phyloP scores from a whole-genome alignment of 768 basidiomycete species.

The Panellus pusillus region DNA sequence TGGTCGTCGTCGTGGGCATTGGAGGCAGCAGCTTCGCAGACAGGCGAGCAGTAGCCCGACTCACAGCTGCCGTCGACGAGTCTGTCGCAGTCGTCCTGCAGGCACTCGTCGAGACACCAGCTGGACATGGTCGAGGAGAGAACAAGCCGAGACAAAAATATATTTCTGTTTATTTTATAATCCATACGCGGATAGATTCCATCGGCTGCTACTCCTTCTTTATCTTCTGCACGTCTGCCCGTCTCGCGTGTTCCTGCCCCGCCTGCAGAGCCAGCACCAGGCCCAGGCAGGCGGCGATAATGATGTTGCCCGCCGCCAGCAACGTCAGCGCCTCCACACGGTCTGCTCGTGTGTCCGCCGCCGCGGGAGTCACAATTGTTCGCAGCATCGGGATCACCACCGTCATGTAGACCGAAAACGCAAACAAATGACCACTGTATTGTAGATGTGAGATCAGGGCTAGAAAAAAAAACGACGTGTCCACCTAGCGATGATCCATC shows the following conservation, averaged over 20 bases:
- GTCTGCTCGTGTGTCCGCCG: constrained; percentile 60
- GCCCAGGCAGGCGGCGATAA: constrained; percentile 69
- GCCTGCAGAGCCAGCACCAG: constrained; percentile 75
- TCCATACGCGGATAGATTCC: too few species aligned
- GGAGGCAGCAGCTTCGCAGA: constrained; percentile 38
- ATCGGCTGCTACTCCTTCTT: too few species aligned
- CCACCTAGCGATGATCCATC: constrained; percentile 86
- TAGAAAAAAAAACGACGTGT: constrained; percentile 26
- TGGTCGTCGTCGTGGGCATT: constrained; percentile 18
- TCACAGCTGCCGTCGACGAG: constrained; percentile 37
- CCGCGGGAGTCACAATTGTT: constrained; percentile 65
- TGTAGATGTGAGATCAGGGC: background rate
- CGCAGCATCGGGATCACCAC: constrained; percentile 79
- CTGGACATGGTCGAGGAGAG: background rate
- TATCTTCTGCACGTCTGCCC: too few species aligned
- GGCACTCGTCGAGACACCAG: constrained; percentile 55
- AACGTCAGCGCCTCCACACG: constrained; percentile 78
- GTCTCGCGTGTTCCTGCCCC: constrained; percentile 75
- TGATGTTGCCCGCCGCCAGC: constrained; percentile 83
- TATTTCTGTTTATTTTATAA: too few species aligned
- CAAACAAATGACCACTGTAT: constrained; percentile 72
- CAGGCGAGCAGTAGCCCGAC: constrained; percentile 53
- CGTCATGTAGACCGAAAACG: constrained; percentile 75
- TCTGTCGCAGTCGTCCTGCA: constrained; percentile 51
- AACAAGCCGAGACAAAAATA: too few species aligned